Percentiles rank a stretch among this genome's conserved stretches.
phyloP scores from a whole-genome alignment of 225 moss, liverwort and hornwort species.

The Marchantia polymorpha region DNA sequence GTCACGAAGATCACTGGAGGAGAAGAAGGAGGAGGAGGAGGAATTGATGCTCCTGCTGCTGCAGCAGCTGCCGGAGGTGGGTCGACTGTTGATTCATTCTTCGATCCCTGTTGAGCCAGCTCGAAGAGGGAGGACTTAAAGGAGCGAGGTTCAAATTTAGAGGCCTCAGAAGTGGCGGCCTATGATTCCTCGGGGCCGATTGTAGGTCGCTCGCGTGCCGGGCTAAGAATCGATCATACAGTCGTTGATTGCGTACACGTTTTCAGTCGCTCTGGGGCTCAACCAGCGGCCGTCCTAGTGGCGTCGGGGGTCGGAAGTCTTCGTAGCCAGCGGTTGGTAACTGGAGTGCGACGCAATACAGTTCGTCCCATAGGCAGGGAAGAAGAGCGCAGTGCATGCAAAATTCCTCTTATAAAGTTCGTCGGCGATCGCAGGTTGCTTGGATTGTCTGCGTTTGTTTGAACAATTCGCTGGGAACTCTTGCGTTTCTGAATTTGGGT shows the following conservation, averaged over 20 bases:
- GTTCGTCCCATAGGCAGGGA: not conserved
- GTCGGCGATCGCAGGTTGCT: not conserved
- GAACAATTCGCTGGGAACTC: not conserved
- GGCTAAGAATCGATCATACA: constrained; percentile 1
- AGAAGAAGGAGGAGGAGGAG: no score
- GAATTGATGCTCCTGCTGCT: not conserved
- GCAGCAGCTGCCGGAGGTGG: no score
- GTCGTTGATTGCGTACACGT: constrained; percentile 14
- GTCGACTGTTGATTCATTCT: not conserved
- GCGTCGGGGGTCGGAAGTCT: not conserved
- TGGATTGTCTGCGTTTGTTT: not conserved
- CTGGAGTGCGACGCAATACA: not conserved
- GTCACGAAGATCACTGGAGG: no score
- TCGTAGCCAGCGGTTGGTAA: not conserved
- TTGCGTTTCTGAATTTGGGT: not conserved
- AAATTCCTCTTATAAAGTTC: not conserved
- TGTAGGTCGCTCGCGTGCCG: constrained; percentile 3
- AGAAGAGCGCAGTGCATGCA: not conserved
- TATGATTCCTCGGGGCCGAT: not conserved
- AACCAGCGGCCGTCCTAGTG: not conserved
- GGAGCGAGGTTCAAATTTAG: not conserved
- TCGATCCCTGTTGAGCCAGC: not conserved
- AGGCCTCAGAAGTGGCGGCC: not conserved
- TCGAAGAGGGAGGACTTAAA: not conserved
- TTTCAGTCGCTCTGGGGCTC: not conserved